Conservation (phyloP, 768 basidiomycete genomes). For the Porpolomopsis calyptriformis region DNA sequence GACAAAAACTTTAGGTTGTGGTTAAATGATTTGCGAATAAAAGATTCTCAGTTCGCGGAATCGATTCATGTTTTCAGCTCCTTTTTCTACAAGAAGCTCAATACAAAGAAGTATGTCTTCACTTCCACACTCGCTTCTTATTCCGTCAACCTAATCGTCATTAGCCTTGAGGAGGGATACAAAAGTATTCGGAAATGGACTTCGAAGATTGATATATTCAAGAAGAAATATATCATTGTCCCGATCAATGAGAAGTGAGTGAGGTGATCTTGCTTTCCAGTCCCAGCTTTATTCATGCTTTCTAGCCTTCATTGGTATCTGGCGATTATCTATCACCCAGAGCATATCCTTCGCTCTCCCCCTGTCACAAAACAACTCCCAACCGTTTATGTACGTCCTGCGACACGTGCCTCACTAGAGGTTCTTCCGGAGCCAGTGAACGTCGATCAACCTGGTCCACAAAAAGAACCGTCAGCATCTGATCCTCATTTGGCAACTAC, state of each 20-base stretch:
- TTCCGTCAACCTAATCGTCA: conserved; percentile 4
- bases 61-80: conserved; percentile 90
- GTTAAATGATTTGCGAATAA: conserved; percentile 46
- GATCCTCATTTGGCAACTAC: background rate
- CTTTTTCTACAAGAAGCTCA: conserved; percentile 95
- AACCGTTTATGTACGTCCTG: background rate
- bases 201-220: conserved; percentile 74
- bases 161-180: conserved; percentile 56
- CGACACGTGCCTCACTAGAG: background rate
- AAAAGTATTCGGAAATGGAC: conserved; percentile 92
- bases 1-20: conserved; percentile 42
- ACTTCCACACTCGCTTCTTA: background rate
- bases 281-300: background rate
- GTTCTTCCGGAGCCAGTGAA: background rate
- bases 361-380: conserved; percentile 11
- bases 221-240: conserved; percentile 86
- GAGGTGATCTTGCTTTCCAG: conserved; percentile 4
- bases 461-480: background rate
- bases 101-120: conserved; percentile 46
- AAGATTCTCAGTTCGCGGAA: conserved; percentile 50
- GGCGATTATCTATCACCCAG: conserved; percentile 83
- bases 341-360: conserved; percentile 41
- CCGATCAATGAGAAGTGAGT: conserved; percentile 96
- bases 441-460: background rate
- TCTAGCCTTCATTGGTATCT: conserved; percentile 93